These are phyloP conservation scores for Lentinus brumalis DNA, from an alignment of 768 basidiomycete genomes.

Conservation along the genomic window DNA sequence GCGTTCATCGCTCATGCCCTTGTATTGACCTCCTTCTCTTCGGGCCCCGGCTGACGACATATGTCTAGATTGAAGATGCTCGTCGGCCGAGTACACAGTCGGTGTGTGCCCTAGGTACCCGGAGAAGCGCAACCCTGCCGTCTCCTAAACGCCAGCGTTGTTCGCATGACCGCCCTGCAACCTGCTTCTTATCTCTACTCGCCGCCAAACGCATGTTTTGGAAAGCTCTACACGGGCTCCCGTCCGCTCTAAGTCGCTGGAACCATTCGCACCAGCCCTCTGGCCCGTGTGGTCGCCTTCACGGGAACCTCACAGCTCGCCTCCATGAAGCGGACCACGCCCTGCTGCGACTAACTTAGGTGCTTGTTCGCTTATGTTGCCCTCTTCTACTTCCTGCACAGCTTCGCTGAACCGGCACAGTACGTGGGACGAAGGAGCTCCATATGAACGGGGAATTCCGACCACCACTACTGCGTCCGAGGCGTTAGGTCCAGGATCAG, in stretches of 20 bases:
- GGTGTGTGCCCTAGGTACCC: neutral
- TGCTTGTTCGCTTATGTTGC: neutral
- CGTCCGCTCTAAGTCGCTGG: no score
- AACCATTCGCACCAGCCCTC: neutral
- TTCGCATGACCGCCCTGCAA: neutral
- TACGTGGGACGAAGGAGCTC: no score
- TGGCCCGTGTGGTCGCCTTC: neutral
- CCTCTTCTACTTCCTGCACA: neutral
- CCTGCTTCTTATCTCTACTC: neutral
- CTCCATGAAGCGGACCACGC: neutral
- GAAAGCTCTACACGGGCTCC: neutral
- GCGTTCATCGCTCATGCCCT: neutral
- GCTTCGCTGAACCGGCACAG: neutral
- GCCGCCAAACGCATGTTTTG: neutral
- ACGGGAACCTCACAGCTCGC: neutral
- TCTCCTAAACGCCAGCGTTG: neutral
- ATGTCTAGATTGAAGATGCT: neutral
- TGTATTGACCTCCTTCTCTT: neutral
- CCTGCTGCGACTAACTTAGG: neutral
- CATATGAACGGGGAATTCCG: neutral
- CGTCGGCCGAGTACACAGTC: neutral
- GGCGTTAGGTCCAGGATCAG: no score
- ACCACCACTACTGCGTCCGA: neutral
- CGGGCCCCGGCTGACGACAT: neutral
- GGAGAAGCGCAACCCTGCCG: neutral